Evolutionary conservation across 768 basidiomycete genomes (phyloP).

Genomic region (Suillus spraguei): DNA sequence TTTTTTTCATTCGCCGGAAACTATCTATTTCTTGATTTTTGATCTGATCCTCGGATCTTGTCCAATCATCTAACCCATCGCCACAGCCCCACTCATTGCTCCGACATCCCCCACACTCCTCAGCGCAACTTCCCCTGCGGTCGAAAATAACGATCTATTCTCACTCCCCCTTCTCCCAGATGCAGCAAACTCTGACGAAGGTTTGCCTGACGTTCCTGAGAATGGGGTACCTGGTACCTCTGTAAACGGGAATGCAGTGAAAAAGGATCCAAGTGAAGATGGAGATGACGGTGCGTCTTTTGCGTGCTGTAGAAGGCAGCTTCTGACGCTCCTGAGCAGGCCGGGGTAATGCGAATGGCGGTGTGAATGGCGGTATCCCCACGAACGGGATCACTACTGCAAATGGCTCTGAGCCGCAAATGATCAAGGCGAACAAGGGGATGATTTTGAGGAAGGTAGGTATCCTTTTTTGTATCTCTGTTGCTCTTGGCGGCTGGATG

Average conservation of each 20-base stretch:
- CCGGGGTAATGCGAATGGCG: constrained; percentile 14
- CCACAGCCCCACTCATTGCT: constrained; percentile 5
- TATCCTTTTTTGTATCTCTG: background rate
- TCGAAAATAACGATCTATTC: constrained; percentile 9
- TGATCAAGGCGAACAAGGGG: constrained; percentile 92
- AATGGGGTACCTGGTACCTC: constrained; percentile 13
- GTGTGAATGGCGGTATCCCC: constrained; percentile 23
- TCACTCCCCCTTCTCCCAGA: constrained; percentile 5
- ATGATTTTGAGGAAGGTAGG: constrained; percentile 83
- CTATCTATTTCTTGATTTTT: constrained; percentile 1
- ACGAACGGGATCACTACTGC: constrained; percentile 13
- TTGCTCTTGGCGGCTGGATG: constrained; percentile 45
- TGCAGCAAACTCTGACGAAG: constrained; percentile 11
- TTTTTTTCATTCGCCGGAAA: background rate
- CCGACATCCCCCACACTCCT: constrained; percentile 6
- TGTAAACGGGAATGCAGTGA: constrained; percentile 17
- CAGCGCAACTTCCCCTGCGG: constrained; percentile 1
- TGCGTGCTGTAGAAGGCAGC: background rate
- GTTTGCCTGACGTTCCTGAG: constrained; percentile 33
- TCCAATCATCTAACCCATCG: background rate
- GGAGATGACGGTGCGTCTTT: constrained; percentile 20
- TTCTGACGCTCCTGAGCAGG: constrained; percentile 6
- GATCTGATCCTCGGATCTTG: background rate
- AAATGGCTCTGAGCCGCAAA: constrained; percentile 38
- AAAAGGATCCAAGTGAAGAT: constrained; percentile 34